Evolutionary conservation across 495 filamentous ascomycete genomes (phyloP).

Genomic region (Aspergillus carlsbadensis): DNA sequence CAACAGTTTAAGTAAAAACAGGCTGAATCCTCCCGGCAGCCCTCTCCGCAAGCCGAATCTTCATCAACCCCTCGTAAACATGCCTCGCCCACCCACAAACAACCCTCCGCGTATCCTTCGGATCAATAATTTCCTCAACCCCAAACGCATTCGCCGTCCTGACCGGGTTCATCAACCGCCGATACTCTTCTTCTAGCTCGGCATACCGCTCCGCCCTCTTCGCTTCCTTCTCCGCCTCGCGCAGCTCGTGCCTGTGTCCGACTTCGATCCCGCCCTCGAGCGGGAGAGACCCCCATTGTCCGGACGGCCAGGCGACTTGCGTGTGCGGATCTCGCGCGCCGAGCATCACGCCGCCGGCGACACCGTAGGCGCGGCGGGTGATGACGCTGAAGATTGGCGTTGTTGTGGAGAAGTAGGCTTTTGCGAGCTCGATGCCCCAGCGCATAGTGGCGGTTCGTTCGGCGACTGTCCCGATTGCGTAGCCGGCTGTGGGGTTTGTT

Average conservation of each 20-base stretch:
- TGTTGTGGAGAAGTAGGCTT: constrained; percentile 59
- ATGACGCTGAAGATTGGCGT: constrained; percentile 60
- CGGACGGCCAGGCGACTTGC: constrained; percentile 62
- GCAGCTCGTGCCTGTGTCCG: constrained; percentile 57
- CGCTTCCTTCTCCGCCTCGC: constrained; percentile 49
- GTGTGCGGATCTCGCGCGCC: constrained; percentile 57
- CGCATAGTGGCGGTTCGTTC: constrained; percentile 63
- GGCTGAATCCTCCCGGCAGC: constrained; percentile 52
- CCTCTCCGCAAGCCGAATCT: constrained; percentile 47
- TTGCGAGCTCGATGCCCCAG: constrained; percentile 57
- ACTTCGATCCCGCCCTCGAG: constrained; percentile 64
- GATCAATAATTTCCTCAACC: constrained; percentile 64
- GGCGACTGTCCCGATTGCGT: constrained; percentile 60
- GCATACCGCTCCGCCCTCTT: constrained; percentile 49
- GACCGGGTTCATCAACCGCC: constrained; percentile 61
- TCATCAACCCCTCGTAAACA: constrained; percentile 52
- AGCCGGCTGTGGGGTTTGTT: constrained; percentile 52
- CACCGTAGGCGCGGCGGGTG: constrained; percentile 56
- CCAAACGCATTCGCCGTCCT: constrained; percentile 64
- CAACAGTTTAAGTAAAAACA: constrained; percentile 39
- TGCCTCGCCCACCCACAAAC: constrained; percentile 54
- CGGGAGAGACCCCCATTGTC: constrained; percentile 59
- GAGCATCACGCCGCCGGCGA: constrained; percentile 62
- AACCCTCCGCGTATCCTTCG: constrained; percentile 52
- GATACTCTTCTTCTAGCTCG: constrained; percentile 58